Percentiles rank a stretch among this genome's conserved stretches.
These are phyloP conservation scores for Warburgia ugandensis DNA, from an alignment of 164 flowering plant species.

Conservation along the genomic window DNA sequence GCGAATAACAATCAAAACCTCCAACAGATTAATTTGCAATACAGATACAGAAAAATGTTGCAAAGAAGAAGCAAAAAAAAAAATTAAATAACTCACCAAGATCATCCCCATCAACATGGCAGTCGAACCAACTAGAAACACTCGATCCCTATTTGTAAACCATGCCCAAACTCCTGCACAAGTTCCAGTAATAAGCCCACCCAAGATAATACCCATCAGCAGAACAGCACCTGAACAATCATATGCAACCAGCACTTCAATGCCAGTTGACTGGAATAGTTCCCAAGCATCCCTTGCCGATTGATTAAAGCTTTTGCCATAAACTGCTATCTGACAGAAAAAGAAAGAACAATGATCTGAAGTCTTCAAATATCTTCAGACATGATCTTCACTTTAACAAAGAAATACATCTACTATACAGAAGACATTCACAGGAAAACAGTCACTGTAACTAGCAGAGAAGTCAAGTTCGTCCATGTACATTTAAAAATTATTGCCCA, in stretches of 20 bases:
- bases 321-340: constrained; percentile 74
- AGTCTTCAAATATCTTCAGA: too few relatives aligned
- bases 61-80: neutral
- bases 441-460: too few relatives aligned
- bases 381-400: too few relatives aligned
- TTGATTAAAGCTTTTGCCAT: constrained; percentile 88
- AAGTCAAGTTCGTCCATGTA: too few relatives aligned
- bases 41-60: too few relatives aligned
- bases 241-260: constrained; percentile 94
- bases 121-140: constrained; percentile 76
- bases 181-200: constrained; percentile 93
- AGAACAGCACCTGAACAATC: constrained; percentile 99
- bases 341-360: too few relatives aligned
- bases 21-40: too few relatives aligned
- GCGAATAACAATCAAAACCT: too few relatives aligned
- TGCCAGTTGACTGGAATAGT: constrained; percentile 97
- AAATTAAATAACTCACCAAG: constrained; percentile 45
- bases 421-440: too few relatives aligned
- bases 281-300: constrained; percentile 99
- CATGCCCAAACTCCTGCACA: constrained; percentile 82
- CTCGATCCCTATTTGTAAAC: constrained; percentile 47
- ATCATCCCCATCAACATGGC: constrained; percentile 97
- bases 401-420: too few relatives aligned
- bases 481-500: too few relatives aligned
- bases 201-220: constrained; percentile 84